Base-by-base conservation (phyloP, 1,284 basidiomycete species). In the Leccinum fuscescens region DNA sequence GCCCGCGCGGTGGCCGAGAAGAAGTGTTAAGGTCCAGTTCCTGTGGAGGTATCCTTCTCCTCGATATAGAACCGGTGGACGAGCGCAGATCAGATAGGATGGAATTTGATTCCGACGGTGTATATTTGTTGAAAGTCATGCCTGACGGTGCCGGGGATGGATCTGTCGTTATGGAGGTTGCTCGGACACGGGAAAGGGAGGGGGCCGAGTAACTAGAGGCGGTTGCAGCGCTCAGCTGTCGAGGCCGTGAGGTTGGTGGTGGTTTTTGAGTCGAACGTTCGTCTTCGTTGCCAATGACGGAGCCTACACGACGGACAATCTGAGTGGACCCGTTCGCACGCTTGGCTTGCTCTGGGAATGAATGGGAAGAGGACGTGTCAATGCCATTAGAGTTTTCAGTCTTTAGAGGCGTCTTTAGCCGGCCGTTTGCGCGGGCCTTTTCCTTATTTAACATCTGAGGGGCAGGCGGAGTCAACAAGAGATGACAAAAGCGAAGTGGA, bases 401-500 rank as follows among this genome's bases (percentile, higher is more conserved):
- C 59, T 64, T 68, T 48, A 62, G 39, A 44, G 56, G 52, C 8
- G 46, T 57, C 46, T 65, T 76, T 62, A 66, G 75, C 51, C 78
- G 77, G 58, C 73, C 71, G 67, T 76, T 75, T 39, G 74, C 64
- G 62, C 79, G 78, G 59, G 77, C 79, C 73, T 84, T 87, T 73
- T 88, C 86, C 77, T 83, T 86, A 80, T 86, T 88, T 77, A 84
- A 82, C 58, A 81, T 79, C 87, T 88, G 65, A 62, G 56, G 39
- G 42, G 17, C 20, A 12, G 58, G 65, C 65, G 69, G 70, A 66
- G 69, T 58, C 52, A 51, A 70, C 67, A 66, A 55, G 62, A 66
- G 58, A 60, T 55, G 54, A 58, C 24, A 60, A 57, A 63, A 60
- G 54, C 24, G 22, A 61, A 37, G 55, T 70, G 63, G 74, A 69